Base-by-base conservation (phyloP, 129 eudicot genomes). In the Escallonia herrerae region DNA sequence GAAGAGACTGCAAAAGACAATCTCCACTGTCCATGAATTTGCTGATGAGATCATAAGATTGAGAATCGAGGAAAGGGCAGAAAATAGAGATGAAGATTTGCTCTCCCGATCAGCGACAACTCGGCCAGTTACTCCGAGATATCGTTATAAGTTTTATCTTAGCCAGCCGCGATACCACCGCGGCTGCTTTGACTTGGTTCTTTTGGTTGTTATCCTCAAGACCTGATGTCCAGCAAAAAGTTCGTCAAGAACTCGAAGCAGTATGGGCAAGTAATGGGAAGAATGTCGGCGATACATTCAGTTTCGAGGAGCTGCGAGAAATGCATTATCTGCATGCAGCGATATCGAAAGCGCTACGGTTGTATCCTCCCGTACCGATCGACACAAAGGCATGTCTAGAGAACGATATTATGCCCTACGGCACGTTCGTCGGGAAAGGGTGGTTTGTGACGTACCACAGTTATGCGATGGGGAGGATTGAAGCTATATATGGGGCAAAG, bases 381-480 rank as follows among this genome's bases (percentile, higher is more conserved):
- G 95, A 91, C 55, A 85, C 95, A 1, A 87, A 74, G 61, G 69
- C 60, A 4, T 83, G 90, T 63, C 48, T 59, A 4, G 58, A 77
- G 12, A 77, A 83, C 3, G 96, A 91, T 43, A 58, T 77, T 14
- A 52, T 82, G 79, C 97, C 97, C 0, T 91, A 87, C 37, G 96
- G 96, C 43, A 87, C 90, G 4, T 65, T 66, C 43, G 66, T 91
- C 0, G 80, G 75, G 2, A 77, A 80, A 64, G 74, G 66, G 8
- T 87, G 95, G 97, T 87, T 87, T 7, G 67, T 80, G 6, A 67
- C 84, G 2, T 91, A 87, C 56, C 42, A 74, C 6, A 63, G 86
- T 4, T 87, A 91, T 53, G 94, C 95, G 39, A 87, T 91, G 90
- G 95, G 86, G 44, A 73, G 97, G 49, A 87, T 85, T 95, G 81